Base-by-base conservation (phyloP, 2,329 filamentous ascomycete genomes). In the Ophiobolus disseminans region DNA sequence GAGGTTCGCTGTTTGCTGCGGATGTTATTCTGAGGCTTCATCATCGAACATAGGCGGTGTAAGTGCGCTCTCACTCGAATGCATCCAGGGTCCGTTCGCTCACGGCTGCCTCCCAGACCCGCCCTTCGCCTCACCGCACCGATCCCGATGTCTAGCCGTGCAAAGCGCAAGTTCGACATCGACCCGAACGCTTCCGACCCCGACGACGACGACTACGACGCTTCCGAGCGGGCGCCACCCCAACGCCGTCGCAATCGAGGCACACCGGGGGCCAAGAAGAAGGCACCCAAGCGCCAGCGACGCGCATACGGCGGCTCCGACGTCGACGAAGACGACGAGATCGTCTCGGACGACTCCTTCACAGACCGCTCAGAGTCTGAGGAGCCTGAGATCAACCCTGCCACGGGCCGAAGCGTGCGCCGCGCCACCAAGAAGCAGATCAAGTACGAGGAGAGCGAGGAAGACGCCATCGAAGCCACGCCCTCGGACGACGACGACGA, bases 371-470 rank as follows among this genome's bases (percentile, higher is more conserved):
- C 70, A 10, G 68, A 73, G 38, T 73, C 73, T 19, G 76, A 76
- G 48, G 78, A 81, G 6, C 71, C 78, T 1, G 80, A 82, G 60
- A 75, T 79, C 48, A 85, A 85, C 59, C 80, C 81, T 14, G 65
- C 63, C 28, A 80, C 82, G 40, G 84, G 84, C 26, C 75, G 82
- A 38, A 77, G 79, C 35, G 78, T 81, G 56, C 79, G 85, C 54
- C 76, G 76, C 49, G 81, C 78, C n/a, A 79, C 81, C 9, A 80
- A 80, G 62, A 81, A 83, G 58, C 68, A 72, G 19, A 76, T 80
- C 35, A 77, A 76, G 23, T 86, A 86, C 75, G 78, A 83, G 55
- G 83, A 85, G 65, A 78, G 75, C 42, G 78, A 79, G 20, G 76
- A 78, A 31, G 77, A 76, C 54, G 70, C 70, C 45, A 72, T 76